phyloP scores from a whole-genome alignment of 1,284 basidiomycete genomes.

The Mrakiaceae sp. region DNA sequence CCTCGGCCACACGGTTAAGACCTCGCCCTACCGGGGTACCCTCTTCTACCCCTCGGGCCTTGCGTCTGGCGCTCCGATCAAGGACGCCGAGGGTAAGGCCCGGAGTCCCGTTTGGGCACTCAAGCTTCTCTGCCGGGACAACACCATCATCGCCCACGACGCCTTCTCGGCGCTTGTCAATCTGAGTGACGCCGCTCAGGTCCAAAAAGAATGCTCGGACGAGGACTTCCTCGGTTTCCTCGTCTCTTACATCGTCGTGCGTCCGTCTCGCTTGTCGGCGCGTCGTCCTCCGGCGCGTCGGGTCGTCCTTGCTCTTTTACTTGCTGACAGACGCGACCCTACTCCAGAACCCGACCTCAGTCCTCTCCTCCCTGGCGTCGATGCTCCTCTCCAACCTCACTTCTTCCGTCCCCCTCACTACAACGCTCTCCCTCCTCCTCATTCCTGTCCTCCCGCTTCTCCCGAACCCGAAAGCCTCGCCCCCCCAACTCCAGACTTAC shows the following conservation, averaged over 20 bases:
- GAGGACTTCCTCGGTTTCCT: slow-evolving; percentile 68
- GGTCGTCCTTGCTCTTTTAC: no score
- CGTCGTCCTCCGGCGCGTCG: neutral
- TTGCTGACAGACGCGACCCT: neutral
- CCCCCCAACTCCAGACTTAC: slow-evolving; percentile 50
- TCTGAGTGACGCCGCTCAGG: slow-evolving; percentile 69
- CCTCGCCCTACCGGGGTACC: slow-evolving; percentile 49
- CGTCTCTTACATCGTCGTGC: slow-evolving; percentile 79
- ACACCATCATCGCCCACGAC: slow-evolving; percentile 80
- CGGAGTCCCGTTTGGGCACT: slow-evolving; percentile 41
- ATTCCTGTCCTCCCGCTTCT: slow-evolving; percentile 49
- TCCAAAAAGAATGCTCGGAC: slow-evolving; percentile 61
- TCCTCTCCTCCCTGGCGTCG: slow-evolving; percentile 83
- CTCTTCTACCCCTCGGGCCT: slow-evolving; percentile 51
- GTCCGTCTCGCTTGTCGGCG: slow-evolving; percentile 27
- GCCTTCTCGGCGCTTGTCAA: slow-evolving; percentile 91
- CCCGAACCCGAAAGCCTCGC: slow-evolving; percentile 26
- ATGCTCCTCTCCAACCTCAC: slow-evolving; percentile 97
- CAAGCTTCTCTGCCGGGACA: slow-evolving; percentile 74
- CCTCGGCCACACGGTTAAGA: slow-evolving; percentile 62
- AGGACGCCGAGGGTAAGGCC: slow-evolving; percentile 48
- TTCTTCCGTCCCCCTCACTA: slow-evolving; percentile 58
- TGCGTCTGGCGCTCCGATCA: slow-evolving; percentile 35
- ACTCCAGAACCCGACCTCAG: slow-evolving; percentile 67
- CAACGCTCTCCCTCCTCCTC: slow-evolving; percentile 53